phyloP scores from a whole-genome alignment of 257 asterid species.

The Plantago major region DNA sequence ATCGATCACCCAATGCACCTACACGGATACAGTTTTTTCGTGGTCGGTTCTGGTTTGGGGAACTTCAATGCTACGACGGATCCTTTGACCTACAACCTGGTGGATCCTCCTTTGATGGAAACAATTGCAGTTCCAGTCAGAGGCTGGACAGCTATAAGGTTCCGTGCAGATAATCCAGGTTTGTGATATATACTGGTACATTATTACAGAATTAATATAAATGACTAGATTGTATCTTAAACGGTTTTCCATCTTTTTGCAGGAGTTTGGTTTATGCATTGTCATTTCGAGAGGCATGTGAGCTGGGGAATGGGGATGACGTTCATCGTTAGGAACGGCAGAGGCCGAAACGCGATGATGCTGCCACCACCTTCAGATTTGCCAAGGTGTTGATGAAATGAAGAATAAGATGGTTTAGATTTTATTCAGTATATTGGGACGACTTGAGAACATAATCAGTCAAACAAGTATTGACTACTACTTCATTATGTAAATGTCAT shows the following conservation, averaged over 20 bases:
- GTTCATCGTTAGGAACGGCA: slow-evolving; percentile 38
- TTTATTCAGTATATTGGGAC: too few relatives aligned
- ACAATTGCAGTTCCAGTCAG: slow-evolving; percentile 39
- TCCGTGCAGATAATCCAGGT: slow-evolving; percentile 56
- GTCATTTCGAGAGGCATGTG: slow-evolving; percentile 38
- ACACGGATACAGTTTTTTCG: slow-evolving; percentile 59
- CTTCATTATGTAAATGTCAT: too few relatives aligned
- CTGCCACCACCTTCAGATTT: slow-evolving; percentile 45
- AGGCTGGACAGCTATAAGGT: slow-evolving; percentile 58
- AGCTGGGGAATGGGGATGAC: slow-evolving; percentile 49
- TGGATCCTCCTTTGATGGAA: slow-evolving; percentile 51
- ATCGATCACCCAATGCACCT: slow-evolving; percentile 64
- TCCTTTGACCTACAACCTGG: slow-evolving; percentile 41
- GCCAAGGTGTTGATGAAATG: slow-evolving; percentile 31
- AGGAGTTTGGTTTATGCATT: slow-evolving; percentile 57
- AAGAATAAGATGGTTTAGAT: too few relatives aligned
- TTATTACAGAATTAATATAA: too few relatives aligned
- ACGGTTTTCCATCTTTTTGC: too few relatives aligned
- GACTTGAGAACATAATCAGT: too few relatives aligned
- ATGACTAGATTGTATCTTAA: too few relatives aligned
- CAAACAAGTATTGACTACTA: too few relatives aligned
- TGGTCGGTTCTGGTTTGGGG: slow-evolving; percentile 51
- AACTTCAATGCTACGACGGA: slow-evolving; percentile 36
- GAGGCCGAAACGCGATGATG: slow-evolving; percentile 17
- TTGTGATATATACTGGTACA: background rate